Percentiles rank a stretch among this genome's conserved stretches.
phyloP scores from a whole-genome alignment of 2,329 filamentous ascomycete species.

The Periconia sp. region DNA sequence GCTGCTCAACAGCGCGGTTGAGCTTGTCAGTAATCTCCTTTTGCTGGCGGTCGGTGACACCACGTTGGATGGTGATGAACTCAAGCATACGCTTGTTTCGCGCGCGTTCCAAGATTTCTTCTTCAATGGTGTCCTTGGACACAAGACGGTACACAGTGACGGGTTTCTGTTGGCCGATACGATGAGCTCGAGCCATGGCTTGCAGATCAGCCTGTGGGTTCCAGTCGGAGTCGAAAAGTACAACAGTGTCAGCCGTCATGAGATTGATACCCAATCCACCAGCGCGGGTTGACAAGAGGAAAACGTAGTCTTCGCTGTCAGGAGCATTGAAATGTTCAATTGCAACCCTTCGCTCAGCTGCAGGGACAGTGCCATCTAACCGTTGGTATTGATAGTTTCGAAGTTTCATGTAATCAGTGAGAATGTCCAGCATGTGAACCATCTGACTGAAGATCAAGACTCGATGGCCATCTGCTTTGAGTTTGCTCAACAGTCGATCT shows the following conservation, averaged over 20 bases:
- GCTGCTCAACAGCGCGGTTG: conserved; percentile 69
- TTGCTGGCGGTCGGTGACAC: conserved; percentile 90
- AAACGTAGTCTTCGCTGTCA: conserved; percentile 93
- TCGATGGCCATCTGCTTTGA: conserved; percentile 90
- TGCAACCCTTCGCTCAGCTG: conserved; percentile 82
- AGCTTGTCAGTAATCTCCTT: conserved; percentile 75
- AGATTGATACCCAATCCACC: conserved; percentile 98
- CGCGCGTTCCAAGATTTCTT: conserved; percentile 93
- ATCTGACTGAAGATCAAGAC: conserved; percentile 99
- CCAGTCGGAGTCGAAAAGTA: conserved; percentile 98
- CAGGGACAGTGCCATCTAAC: conserved; percentile 91
- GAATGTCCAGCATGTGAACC: conserved; percentile 97
- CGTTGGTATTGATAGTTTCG: conserved; percentile 95
- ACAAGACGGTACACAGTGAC: conserved; percentile 96
- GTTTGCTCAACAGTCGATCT: conserved; percentile 89
- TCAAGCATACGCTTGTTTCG: conserved; percentile 97
- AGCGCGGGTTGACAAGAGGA: conserved; percentile 89
- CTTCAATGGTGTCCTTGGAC: conserved; percentile 97
- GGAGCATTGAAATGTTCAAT: conserved; percentile 99
- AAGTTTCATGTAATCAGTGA: conserved; percentile 89
- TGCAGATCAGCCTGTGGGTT: conserved; percentile 98
- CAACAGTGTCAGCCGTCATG: conserved; percentile 97
- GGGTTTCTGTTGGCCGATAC: conserved; percentile 93
- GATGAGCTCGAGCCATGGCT: conserved; percentile 96
- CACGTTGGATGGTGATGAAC: conserved; percentile 94